phyloP scores from a whole-genome alignment of 208 protist genomes.

The Trypanosoma rangeli region DNA sequence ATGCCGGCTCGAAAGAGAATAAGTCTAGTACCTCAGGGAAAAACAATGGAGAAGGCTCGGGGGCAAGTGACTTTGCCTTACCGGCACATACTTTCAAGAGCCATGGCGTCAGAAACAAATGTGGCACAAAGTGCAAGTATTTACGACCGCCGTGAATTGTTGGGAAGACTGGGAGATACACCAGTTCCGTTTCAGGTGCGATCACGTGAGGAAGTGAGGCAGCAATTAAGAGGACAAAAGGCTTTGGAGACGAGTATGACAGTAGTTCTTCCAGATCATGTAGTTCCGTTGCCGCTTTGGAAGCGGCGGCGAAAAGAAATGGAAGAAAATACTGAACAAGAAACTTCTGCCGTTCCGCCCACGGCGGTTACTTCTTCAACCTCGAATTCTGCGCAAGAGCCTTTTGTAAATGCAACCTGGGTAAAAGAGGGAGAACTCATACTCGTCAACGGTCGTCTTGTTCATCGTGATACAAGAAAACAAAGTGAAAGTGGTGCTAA shows the following conservation, averaged over 20 bases:
- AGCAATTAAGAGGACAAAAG: slow-evolving; percentile 23
- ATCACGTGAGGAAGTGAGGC: slow-evolving; percentile 27
- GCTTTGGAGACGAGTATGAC: slow-evolving; percentile 27
- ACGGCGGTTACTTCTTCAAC: background rate
- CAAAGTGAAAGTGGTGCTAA: background rate
- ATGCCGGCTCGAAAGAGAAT: slow-evolving; percentile 3
- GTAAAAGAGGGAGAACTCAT: slow-evolving; percentile 42
- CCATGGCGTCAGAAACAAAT: slow-evolving; percentile 15
- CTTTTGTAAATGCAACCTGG: slow-evolving; percentile 24
- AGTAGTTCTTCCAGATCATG: slow-evolving; percentile 13
- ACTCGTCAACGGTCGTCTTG: slow-evolving; percentile 31
- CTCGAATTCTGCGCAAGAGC: background rate
- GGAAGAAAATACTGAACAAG: slow-evolving; percentile 1
- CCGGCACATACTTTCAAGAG: slow-evolving; percentile 4
- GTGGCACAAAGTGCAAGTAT: slow-evolving; percentile 4
- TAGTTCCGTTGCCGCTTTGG: slow-evolving; percentile 15
- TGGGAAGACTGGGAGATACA: slow-evolving; percentile 18
- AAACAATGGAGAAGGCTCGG: background rate
- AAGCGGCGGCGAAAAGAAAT: slow-evolving; percentile 14
- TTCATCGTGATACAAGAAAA: slow-evolving; percentile 24
- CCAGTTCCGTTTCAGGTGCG: slow-evolving; percentile 29
- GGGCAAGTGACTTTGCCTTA: background rate
- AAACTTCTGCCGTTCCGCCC: slow-evolving; percentile 5
- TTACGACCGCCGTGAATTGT: slow-evolving; percentile 20
- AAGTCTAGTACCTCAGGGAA: slow-evolving; percentile 9